phyloP scores from a whole-genome alignment of 192 early-diverging fungal species.

The Chytriomyces sp. region DNA sequence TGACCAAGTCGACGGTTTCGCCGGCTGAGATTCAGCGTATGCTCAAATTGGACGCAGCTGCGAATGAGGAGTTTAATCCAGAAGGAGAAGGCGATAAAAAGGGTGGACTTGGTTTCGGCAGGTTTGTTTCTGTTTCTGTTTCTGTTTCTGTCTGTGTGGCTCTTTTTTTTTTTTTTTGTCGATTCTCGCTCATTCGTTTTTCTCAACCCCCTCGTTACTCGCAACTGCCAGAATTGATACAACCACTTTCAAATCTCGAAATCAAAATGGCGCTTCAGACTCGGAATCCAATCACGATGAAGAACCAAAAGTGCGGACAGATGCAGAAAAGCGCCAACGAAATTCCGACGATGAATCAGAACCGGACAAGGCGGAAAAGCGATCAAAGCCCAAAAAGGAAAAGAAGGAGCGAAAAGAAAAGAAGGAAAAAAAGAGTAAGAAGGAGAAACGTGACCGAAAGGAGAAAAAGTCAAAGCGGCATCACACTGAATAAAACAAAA shows the following conservation, averaged over 20 bases:
- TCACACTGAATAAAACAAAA: not conserved
- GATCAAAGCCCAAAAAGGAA: not conserved
- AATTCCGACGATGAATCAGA: slow-evolving; percentile 19
- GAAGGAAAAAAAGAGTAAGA: slow-evolving; percentile 41
- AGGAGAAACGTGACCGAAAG: slow-evolving; percentile 40
- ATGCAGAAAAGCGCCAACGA: too few relatives aligned
- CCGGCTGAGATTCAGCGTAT: slow-evolving; percentile 42
- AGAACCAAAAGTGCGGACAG: slow-evolving; percentile 7
- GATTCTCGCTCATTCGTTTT: not conserved
- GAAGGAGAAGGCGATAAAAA: slow-evolving; percentile 14
- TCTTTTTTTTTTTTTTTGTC: not conserved
- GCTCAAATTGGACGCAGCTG: slow-evolving; percentile 36
- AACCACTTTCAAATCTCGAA: slow-evolving; percentile 16
- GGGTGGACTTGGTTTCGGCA: slow-evolving; percentile 48
- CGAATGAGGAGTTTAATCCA: slow-evolving; percentile 7
- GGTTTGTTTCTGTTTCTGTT: slow-evolving; percentile 40
- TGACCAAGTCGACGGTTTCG: slow-evolving; percentile 18
- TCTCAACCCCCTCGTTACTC: not conserved
- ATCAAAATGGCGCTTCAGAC: not conserved
- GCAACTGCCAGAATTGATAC: slow-evolving; percentile 19
- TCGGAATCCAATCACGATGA: not conserved
- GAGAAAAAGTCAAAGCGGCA: slow-evolving; percentile 34
- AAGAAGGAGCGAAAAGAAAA: slow-evolving; percentile 41
- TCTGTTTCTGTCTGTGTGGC: not conserved
- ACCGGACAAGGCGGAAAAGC: slow-evolving; percentile 20